Conservation (phyloP, 2,329 filamentous ascomycete species). For the Cordyceps javanica region DNA sequence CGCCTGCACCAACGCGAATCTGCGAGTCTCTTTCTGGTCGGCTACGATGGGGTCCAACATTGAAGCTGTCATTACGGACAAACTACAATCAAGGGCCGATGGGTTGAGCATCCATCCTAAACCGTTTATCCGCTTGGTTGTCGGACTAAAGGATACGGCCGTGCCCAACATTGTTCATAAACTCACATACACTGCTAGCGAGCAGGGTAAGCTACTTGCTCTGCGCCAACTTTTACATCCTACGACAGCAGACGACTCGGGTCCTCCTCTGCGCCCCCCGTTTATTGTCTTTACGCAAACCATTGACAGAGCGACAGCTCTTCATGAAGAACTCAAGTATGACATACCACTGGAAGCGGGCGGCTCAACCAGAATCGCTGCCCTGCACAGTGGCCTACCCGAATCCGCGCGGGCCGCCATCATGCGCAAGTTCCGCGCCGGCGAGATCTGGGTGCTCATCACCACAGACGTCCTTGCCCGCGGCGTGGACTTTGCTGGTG, state of each 20-base stretch:
- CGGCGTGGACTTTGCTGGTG: constrained; percentile 88
- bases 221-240: constrained; percentile 86
- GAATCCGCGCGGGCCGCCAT: constrained; percentile 69
- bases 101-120: constrained; percentile 30
- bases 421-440: constrained; percentile 84
- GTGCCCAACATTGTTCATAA: constrained; percentile 88
- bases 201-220: constrained; percentile 87
- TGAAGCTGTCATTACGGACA: constrained; percentile 68
- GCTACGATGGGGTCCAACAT: constrained; percentile 95
- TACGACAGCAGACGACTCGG: constrained; percentile 47
- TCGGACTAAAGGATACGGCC: constrained; percentile 94
- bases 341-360: constrained; percentile 88
- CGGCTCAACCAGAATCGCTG: constrained; percentile 76
- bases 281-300: constrained; percentile 97
- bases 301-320: constrained; percentile 79
- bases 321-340: constrained; percentile 86
- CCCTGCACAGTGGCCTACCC: constrained; percentile 81
- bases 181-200: constrained; percentile 84
- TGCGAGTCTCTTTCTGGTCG: constrained; percentile 83
- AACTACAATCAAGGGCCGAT: constrained; percentile 50
- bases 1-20: constrained; percentile 61
- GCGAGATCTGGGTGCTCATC: constrained; percentile 93
- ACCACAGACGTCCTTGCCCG: constrained; percentile 91
- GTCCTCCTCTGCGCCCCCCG: constrained; percentile 67
- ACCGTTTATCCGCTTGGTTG: constrained; percentile 74